These are phyloP conservation scores for Phyllosticta citribraziliensis DNA, from an alignment of 2,329 filamentous ascomycete genomes.

Conservation along the genomic window DNA sequence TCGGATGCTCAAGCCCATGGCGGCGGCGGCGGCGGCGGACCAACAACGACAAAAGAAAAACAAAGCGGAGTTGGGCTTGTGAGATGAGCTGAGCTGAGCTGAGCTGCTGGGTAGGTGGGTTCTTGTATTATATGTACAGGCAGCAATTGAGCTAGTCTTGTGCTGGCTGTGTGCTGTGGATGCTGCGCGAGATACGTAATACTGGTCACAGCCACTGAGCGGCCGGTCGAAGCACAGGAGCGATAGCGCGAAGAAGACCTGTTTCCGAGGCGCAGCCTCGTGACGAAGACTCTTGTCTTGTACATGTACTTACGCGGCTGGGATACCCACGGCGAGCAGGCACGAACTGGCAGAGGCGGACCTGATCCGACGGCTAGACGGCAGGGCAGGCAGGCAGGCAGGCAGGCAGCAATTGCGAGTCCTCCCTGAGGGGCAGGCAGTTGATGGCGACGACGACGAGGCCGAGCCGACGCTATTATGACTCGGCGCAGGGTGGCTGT, in stretches of 20 bases:
- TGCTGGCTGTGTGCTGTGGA: not conserved
- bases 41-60: not conserved
- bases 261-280: not conserved
- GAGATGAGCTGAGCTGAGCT: not conserved
- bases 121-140: not conserved
- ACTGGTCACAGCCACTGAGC: not conserved
- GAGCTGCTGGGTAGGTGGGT: not conserved
- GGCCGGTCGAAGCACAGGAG: not conserved
- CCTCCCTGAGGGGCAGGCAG: not conserved
- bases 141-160: not conserved
- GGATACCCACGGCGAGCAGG: not conserved
- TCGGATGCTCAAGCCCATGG: slow-evolving; percentile 3
- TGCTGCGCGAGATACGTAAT: not conserved
- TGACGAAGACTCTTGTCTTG: not conserved
- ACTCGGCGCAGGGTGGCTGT: not conserved
- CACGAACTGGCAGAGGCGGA: not conserved
- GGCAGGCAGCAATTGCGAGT: not conserved
- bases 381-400: too few species aligned
- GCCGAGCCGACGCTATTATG: not conserved
- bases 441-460: not conserved
- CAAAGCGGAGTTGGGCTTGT: too few species aligned
- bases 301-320: not conserved
- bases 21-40: not conserved
- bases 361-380: not conserved
- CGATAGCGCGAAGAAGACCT: not conserved